Evolutionary conservation across 129 eudicot genomes (phyloP), one percentile per base, ranked within the genome.

Genomic region (Chrysanthemum seticuspe): DNA sequence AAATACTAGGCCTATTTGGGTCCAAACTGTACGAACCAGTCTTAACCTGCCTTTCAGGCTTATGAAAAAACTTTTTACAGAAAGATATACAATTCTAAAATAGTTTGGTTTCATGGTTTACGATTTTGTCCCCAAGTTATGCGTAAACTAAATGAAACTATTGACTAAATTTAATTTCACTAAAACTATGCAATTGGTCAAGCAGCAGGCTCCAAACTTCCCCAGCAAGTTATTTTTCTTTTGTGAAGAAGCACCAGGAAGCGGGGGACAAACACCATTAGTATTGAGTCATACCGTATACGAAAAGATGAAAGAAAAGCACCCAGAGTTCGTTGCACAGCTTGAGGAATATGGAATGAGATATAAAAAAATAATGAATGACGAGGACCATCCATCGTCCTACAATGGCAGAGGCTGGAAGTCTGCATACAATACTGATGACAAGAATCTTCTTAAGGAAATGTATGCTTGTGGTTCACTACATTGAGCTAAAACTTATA

Each of bases 251-350:
- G 98, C 81, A 75, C 96, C 98, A 61, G 89, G 62, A 74, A 49
- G 16, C 7, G 96, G 95, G 45, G 98, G 96, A 80, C 91, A 92
- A 77, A 91, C 97, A 29, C 92, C 92, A 7, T 70, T 92, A 16
- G 92, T 87, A 70, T 92, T 87, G 31, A 73, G 77, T 73, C 77
- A 61, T 21, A 27, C 61, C 19, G 13, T 73, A 25, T 73, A 73
- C 5, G 25, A 64, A 13, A 73, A 68, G 70, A 79, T 79, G 79
- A 73, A 79, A 73, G 70, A 72, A n/a, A 72, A 1, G 18, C 62
- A 79, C 56, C 83, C 78, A 1, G 70, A 31, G 12, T 73, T 79
- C 10, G 78, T 79, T 18, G 56, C 52, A 1, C n/a, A 27, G n/a
- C 70, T 73, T 0, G 83, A 79, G 73, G 50, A 79, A 45, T 55